Conservation (phyloP, 371 early-diverging fungal genomes). For the Zancudomyces culisetae region DNA sequence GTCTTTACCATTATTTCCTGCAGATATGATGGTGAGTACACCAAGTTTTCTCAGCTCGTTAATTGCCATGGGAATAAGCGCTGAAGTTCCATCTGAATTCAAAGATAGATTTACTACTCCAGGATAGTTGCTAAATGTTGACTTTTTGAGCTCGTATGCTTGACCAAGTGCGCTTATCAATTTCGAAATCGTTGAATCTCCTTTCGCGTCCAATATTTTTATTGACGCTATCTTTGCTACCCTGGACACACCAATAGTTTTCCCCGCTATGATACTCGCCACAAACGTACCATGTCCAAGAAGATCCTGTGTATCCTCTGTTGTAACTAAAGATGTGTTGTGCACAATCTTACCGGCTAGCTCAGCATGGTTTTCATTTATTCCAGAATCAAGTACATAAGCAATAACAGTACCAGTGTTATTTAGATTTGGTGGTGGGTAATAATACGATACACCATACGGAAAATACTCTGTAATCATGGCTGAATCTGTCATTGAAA, state of each 20-base stretch:
- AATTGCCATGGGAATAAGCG: neutral
- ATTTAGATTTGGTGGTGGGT: too few species aligned
- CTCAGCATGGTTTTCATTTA: neutral
- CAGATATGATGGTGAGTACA: neutral
- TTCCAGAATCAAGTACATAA: neutral
- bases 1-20: neutral
- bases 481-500: neutral
- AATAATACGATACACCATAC: neutral
- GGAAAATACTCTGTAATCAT: neutral
- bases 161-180: conserved; percentile 58
- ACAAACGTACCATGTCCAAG: conserved; percentile 89
- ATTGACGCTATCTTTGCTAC: conserved; percentile 73
- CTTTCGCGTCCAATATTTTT: conserved; percentile 77
- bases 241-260: conserved; percentile 80
- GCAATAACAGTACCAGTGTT: neutral
- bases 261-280: conserved; percentile 86
- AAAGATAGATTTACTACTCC: neutral
- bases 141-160: conserved; percentile 19
- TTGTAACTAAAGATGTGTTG: neutral
- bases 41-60: neutral
- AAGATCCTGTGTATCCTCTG: conserved; percentile 28
- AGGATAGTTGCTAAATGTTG: neutral
- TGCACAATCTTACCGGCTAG: neutral
- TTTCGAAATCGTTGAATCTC: conserved; percentile 60
- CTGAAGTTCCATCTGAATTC: neutral